Conservation (phyloP, 345 rosid species). For the Psidium friedrichsthalianum region DNA sequence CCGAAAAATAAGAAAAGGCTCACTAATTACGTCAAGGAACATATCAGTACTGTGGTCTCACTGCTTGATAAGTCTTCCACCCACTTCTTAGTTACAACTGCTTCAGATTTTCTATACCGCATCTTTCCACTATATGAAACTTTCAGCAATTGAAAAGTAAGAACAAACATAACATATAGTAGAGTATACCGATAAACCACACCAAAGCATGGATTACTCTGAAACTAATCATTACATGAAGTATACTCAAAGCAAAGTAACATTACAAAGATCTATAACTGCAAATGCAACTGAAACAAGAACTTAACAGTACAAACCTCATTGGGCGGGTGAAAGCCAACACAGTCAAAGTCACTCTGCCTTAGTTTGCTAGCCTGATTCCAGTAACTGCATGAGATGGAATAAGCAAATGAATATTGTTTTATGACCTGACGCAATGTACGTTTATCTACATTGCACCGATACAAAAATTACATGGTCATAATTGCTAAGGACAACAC, state of each 20-base stretch:
- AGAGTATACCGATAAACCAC: neutral
- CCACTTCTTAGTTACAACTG: neutral
- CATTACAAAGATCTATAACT: neutral
- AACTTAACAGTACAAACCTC: conserved; percentile 68
- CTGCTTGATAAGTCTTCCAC: neutral
- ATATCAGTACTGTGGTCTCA: neutral
- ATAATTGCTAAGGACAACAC: neutral
- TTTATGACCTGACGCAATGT: neutral
- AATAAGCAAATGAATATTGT: neutral
- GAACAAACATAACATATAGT: neutral
- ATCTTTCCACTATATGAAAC: neutral
- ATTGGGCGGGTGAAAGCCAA: conserved; percentile 39
- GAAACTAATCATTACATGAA: neutral
- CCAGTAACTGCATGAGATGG: conserved; percentile 62
- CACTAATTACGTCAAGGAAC: neutral
- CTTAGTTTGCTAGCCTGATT: conserved; percentile 83
- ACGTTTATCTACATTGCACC: neutral
- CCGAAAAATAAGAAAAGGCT: neutral
- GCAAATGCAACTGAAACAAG: neutral
- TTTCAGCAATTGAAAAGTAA: neutral
- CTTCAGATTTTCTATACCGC: neutral
- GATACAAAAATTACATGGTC: neutral
- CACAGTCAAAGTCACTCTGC: conserved; percentile 65
- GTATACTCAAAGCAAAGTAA: neutral
- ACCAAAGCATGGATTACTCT: neutral